Evolutionary conservation across 495 filamentous ascomycete genomes (phyloP), one percentile per base, ranked within the genome.

Genomic region (Lentithecium fluviatile): DNA sequence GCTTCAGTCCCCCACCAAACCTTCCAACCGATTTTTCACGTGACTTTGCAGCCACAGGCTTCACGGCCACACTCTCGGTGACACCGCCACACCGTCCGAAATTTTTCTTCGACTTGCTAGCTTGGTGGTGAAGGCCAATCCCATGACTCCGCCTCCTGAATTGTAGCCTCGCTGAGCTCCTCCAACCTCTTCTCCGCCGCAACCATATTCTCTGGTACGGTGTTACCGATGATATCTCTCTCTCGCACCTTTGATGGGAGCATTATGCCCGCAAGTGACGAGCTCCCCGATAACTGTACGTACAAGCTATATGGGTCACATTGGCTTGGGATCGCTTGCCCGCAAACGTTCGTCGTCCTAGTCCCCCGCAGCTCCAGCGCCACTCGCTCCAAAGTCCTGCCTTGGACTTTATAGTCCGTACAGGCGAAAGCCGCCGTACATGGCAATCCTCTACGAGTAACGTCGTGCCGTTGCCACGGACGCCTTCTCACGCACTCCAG

Each of bases 111-210:
- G 29, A 32, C 29, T 32, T 32, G 29, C 29, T 32, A 32, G 10
- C 29, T 32, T 4, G 10, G 3, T 32, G 10, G 10, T 32, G 29
- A 32, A 2, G 19, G 15, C 54, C 54, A 58, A 12, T 19, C 36
- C 56, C 47, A 51, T 29, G 48, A 3, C 17, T 60, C 58, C 17
- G 58, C 58, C 17, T 60, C 49, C 38, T 37, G 11, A 47, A 60
- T 54, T 49, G 50, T 54, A 2, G 49, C 40, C 6, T 60, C 38
- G 32, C 50, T 60, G 4, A 60, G 49, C 19, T 29, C 19, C 34
- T 60, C 58, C 17, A 60, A 36, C 58, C 50, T 52, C 37, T 54
- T 38, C 49, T 60, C 58, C 21, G 38, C 58, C 29, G 58, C 58
- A 2, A 46, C 49, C 37, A 60, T 60, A 20, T 54, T 54, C 19